Base-by-base conservation (phyloP, 23 red algal species). In the Chondrus crispus region DNA sequence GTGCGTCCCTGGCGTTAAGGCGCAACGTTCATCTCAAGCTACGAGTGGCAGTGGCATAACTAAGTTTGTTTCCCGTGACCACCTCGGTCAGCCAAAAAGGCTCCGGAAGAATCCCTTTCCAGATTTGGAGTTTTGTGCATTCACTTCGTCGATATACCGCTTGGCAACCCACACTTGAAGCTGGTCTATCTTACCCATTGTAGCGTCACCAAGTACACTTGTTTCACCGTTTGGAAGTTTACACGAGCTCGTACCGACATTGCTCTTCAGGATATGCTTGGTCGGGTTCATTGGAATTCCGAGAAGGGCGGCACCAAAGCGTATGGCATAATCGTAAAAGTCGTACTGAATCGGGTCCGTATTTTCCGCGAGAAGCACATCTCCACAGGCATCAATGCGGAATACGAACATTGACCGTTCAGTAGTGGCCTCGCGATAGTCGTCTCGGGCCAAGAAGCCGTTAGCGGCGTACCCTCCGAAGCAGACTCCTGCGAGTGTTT, bases 301-400 rank as follows among this genome's bases (percentile, higher is more conserved):
- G 30, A 92, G 62, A 41, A 84, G 62, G 63, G 62, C 75, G 3
- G 89, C 76, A 47, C 89, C 89, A 46, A 92, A 84, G 42, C 89
- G 62, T 19, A 92, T 50, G 16, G 89, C 89, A 42, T 84, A 92
- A 71, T 92, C 89, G 58, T 84, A 82, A 53, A 92, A 92, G 44
- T 92, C 89, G 45, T 84, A 84, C 37, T 78, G 62, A 20, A 76
- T 63, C 33, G 64, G 79, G 49, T 90, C 87, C 64, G 87, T 90
- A 26, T 64, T 71, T 19, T 82, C 53, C 3, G 89, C 79, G 42
- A 75, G 20, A 42, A 76, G 19, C 13, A 84, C 60, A 5, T 92
- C n/a, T 14, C 62, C 89, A n/a, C n/a, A n/a, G 10, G 5, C 62
- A 8, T 40, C 39, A 70, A 82, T 33, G 3, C 76, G 49, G 35